Conservation (phyloP, 257 asterid genomes). For the Ilex aquifolium region DNA sequence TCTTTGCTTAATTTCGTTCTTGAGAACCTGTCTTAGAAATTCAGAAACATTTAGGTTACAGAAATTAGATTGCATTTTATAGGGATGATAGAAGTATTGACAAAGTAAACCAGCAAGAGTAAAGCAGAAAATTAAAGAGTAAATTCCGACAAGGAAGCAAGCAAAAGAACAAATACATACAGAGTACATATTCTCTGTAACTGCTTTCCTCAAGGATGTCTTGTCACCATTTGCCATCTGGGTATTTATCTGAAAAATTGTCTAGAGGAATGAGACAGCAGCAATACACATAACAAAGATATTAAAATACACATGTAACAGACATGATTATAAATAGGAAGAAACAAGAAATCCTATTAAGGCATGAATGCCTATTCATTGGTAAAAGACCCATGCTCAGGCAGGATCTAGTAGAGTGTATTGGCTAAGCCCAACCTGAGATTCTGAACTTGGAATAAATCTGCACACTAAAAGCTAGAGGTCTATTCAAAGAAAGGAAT, state of each 20-base stretch:
- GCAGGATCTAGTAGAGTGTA: too few relatives aligned
- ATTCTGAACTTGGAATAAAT: too few relatives aligned
- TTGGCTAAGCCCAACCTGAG: too few relatives aligned
- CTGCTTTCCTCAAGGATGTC: slow-evolving; percentile 61
- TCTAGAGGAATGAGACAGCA: background rate
- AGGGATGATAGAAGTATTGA: slow-evolving; percentile 3
- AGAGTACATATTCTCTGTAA: slow-evolving; percentile 85
- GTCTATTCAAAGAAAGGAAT: too few relatives aligned
- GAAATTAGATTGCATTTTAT: slow-evolving; percentile 6
- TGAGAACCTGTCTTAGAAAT: slow-evolving; percentile 57
- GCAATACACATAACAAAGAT: background rate
- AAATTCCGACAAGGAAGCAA: slow-evolving; percentile 6
- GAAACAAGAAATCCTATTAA: too few relatives aligned
- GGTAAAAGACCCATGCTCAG: too few relatives aligned
- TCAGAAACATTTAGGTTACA: slow-evolving; percentile 18
- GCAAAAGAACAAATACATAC: slow-evolving; percentile 43
- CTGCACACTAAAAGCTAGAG: too few relatives aligned
- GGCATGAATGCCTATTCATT: too few relatives aligned
- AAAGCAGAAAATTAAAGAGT: background rate
- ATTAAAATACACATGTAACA: background rate
- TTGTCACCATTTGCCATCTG: slow-evolving; percentile 87
- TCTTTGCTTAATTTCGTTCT: slow-evolving; percentile 92
- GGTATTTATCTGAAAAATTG: slow-evolving; percentile 58
- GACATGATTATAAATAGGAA: too few relatives aligned
- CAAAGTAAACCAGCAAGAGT: background rate